A percentile compares a stretch with the other conserved stretches of the same genome.
Evolutionary conservation across 345 rosid species (phyloP).

Genomic region (Mallotus nudiflorus): DNA sequence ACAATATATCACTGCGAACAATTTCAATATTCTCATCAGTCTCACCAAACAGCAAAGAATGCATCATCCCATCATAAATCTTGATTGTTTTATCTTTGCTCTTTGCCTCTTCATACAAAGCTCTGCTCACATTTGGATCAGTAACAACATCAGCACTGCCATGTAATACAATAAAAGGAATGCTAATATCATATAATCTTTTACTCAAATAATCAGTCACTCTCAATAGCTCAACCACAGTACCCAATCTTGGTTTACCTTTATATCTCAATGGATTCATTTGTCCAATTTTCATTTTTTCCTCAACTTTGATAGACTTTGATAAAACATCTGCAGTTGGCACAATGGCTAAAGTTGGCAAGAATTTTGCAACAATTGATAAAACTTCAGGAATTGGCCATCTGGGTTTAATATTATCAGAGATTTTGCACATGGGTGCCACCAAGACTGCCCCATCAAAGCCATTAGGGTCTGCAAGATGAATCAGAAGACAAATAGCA

Average conservation of each 20-base stretch:
- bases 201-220: conserved; percentile 56
- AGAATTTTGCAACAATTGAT: conserved; percentile 50
- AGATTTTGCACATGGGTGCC: conserved; percentile 86
- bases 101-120: conserved; percentile 47
- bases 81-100: conserved; percentile 62
- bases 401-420: conserved; percentile 65
- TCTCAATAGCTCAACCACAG: conserved; percentile 69
- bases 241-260: conserved; percentile 81
- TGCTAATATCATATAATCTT: conserved; percentile 46
- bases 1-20: conserved; percentile 58
- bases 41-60: conserved; percentile 87
- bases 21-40: conserved; percentile 68
- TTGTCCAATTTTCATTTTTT: conserved; percentile 51
- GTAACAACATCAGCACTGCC: conserved; percentile 79
- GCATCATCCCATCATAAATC: conserved; percentile 83
- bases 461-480: conserved; percentile 51
- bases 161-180: conserved; percentile 70
- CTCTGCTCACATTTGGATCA: conserved; percentile 71
- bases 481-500: conserved; percentile 61
- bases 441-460: conserved; percentile 73
- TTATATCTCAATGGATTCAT: conserved; percentile 67
- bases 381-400: conserved; percentile 75
- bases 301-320: conserved; percentile 62
- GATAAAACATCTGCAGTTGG: conserved; percentile 64
- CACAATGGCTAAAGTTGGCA: conserved; percentile 75